Percentiles rank a stretch among this genome's conserved stretches.
Evolutionary conservation across 2,329 filamentous ascomycete species (phyloP).

Genomic region (Verruconis gallopava): DNA sequence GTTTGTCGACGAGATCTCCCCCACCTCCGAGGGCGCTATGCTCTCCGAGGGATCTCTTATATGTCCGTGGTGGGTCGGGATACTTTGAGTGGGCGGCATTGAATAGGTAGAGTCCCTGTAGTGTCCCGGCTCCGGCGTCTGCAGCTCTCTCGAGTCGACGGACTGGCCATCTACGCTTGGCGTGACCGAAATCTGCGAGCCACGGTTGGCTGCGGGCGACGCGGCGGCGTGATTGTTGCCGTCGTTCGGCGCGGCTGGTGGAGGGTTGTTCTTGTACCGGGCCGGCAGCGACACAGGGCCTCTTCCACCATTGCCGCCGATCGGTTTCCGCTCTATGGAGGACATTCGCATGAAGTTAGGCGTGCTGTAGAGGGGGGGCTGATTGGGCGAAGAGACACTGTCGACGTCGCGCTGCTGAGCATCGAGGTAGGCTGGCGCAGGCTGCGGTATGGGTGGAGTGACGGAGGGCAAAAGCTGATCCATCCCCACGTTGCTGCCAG

Average conservation of each 20-base stretch:
- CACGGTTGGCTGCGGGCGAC: conserved; percentile 13
- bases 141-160: conserved; percentile 20
- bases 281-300: background rate
- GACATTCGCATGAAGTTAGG: background rate
- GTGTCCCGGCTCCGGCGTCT: conserved; percentile 16
- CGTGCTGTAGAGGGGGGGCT: background rate
- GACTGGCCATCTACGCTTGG: conserved; percentile 23
- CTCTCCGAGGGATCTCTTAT: conserved; percentile 14
- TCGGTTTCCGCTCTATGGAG: conserved; percentile 2
- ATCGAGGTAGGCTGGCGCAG: background rate
- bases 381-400: background rate
- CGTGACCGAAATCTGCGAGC: conserved; percentile 20
- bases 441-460: too few species aligned
- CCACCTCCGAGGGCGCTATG: conserved; percentile 8
- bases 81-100: conserved; percentile 20
- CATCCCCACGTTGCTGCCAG: too few species aligned
- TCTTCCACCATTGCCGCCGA: background rate
- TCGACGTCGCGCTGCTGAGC: background rate
- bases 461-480: too few species aligned
- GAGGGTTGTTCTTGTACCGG: background rate
- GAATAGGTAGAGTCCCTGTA: conserved; percentile 16
- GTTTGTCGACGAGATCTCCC: conserved; percentile 8
- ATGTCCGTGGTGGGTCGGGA: conserved; percentile 23
- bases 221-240: conserved; percentile 22
- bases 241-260: conserved; percentile 22